Evolutionary conservation across 1,284 basidiomycete species (phyloP), one percentile per base, ranked within the genome.

Genomic region (Cryptococcus sp.): DNA sequence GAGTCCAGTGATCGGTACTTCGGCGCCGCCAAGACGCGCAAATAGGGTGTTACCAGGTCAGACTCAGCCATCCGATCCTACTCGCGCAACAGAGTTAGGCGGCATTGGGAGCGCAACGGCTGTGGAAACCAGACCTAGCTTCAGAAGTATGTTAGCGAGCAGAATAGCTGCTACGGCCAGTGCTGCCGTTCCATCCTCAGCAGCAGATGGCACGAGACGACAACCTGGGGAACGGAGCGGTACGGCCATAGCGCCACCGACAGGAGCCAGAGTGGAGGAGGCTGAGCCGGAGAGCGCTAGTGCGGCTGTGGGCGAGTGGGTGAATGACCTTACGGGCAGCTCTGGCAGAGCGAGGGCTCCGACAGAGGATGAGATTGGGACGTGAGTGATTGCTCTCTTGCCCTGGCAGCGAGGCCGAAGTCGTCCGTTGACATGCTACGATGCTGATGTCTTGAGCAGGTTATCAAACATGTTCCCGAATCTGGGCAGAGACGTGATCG

Each of bases 391-490:
- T 20, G 13, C 8, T 10, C 35, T 25, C 25, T 25, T n/a, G 25
- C n/a, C 50, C 3, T 45, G n/a, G 38, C 19, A 22, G 50, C 30
- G 17, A 30, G 15, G 20, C 48, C 8, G 7, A 13, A 20, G 48
- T 23, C 25, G 20, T n/a, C 7, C 4, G 38, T 49, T 7, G n/a
- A 8, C 15, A 41, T 40, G 47, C 11, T 47, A 8, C 3, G 13
- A 40, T 50, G 27, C 40, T 54, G 35, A 56, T 50, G 39, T 51
- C 19, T 50, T 23, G 15, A 10, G 20, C 20, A 86, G 88, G 49
- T 71, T 93, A 60, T 84, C 84, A 50, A 83, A 78, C 54, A 92
- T 94, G 88, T 94, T 94, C 73, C 91, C 91, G 17, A 85, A 89
- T 71, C 72, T 90, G 38, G 83, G 84, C 27, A 81, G 90, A 53